These are phyloP conservation scores for Phytophthora brassicae DNA, from an alignment of 352 stramenopile genomes.

Conservation along the genomic window DNA sequence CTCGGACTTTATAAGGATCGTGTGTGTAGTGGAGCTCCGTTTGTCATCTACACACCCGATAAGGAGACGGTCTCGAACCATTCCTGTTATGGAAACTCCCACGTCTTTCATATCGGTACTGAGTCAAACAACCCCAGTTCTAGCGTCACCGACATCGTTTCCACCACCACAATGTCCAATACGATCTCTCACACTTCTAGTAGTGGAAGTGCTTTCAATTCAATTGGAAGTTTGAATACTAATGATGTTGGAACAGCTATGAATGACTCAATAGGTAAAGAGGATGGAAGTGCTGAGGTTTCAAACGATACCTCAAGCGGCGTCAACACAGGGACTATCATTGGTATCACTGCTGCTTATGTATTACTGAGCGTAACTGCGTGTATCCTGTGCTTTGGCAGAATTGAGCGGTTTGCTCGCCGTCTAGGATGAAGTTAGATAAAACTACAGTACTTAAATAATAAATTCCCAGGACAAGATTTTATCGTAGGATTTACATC, in stretches of 20 bases:
- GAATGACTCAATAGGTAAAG: neutral
- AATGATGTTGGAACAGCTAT: neutral
- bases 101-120: conserved; percentile 10
- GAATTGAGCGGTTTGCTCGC: conserved; percentile 12
- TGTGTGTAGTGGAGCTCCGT: conserved; percentile 13
- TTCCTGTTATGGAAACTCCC: conserved; percentile 28
- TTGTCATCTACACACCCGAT: conserved; percentile 15
- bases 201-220: neutral
- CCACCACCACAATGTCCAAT: no score
- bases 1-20: conserved; percentile 19
- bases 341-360: conserved; percentile 25
- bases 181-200: conserved; percentile 1
- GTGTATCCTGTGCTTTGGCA: conserved; percentile 25
- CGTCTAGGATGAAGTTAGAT: conserved; percentile 14
- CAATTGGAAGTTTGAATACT: neutral
- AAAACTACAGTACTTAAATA: no score
- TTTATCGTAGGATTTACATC: conserved; percentile 24
- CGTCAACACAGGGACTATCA: conserved; percentile 21
- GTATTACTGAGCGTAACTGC: conserved; percentile 14
- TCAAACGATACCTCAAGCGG: conserved; percentile 6
- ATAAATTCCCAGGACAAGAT: no score
- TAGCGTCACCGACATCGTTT: neutral
- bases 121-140: neutral
- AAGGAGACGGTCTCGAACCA: conserved; percentile 17
- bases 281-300: neutral